Base-by-base conservation (phyloP, 805 yeast genomes). In the Hanseniaspora nectarophila region DNA sequence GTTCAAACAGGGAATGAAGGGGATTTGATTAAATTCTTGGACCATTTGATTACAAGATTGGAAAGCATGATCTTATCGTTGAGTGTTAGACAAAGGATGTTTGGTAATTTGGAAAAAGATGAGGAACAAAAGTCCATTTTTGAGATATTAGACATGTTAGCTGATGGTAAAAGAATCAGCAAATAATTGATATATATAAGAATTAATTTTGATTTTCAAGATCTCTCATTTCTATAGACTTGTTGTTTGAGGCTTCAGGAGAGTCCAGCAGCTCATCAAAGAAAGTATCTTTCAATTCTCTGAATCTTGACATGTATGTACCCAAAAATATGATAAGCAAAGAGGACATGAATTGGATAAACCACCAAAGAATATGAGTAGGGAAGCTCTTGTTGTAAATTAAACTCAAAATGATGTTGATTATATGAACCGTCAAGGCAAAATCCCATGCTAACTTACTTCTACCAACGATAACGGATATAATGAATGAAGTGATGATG, bases 361-460 rank as follows among this genome's bases (percentile, higher is more conserved):
- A 63, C 90, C 97, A 86, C 97, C 97, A 90, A 45, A 81, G 70
- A 5, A 83, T 56, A 4, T 18, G 21, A 32, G 80, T 77, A 0
- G 98, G 98, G 56, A 90, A 75, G 29, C 73, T 71, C 0, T 78
- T 75, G 1, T 85, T 73, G 56, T 78, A 79, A 12, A 45, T n/a
- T 4, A 37, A 5, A 32, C 45, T 39, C 15, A 45, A 33, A 1
- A 77, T 55, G 78, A 85, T 80, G 67, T 90, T 82, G 47, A 92
- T 75, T 21, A 83, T 78, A 65, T 92, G 96, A 15, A 90, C 78
- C 0, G 98, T 92, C n/a, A 90, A 62, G 10, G 95, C 96, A 69
- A 92, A 90, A 67, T 90, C 98, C 84, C 95, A 84, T 0, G 97
- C 97, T 46, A 90, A 70, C 64, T 90, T 92, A 39, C 95, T 84